These are phyloP conservation scores for Heimioporus sp. DNA, from an alignment of 768 basidiomycete species.

Conservation along the genomic window DNA sequence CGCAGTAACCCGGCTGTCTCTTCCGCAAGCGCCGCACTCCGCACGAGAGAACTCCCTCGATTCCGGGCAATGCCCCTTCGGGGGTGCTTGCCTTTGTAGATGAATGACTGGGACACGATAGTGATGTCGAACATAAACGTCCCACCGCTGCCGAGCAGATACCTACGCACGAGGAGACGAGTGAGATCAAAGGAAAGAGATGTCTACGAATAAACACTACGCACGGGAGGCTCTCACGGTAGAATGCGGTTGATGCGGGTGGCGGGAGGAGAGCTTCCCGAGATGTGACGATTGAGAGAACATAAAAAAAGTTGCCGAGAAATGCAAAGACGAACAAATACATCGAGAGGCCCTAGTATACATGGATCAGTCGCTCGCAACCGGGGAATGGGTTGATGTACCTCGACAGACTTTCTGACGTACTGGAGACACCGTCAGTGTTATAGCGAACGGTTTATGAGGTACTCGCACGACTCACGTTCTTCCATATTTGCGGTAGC, in stretches of 20 bases:
- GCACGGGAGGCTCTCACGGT: slow-evolving; percentile 83
- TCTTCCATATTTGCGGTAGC: slow-evolving; percentile 98
- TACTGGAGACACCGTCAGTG: slow-evolving; percentile 46
- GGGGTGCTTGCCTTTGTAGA: slow-evolving; percentile 60
- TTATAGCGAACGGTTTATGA: neutral
- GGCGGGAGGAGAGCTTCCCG: slow-evolving; percentile 59
- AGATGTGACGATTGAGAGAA: slow-evolving; percentile 82
- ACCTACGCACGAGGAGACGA: slow-evolving; percentile 41
- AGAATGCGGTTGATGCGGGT: slow-evolving; percentile 59
- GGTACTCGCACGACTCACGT: slow-evolving; percentile 55
- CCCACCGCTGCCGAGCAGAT: slow-evolving; percentile 88
- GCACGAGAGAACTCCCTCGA: slow-evolving; percentile 27
- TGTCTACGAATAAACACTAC: slow-evolving; percentile 29
- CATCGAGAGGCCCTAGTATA: slow-evolving; percentile 80
- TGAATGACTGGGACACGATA: slow-evolving; percentile 81
- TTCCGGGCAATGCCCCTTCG: slow-evolving; percentile 27
- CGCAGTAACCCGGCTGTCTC: slow-evolving; percentile 51
- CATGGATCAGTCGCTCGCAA: slow-evolving; percentile 5
- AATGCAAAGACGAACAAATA: slow-evolving; percentile 93
- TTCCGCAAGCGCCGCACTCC: slow-evolving; percentile 34
- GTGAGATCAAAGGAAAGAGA: neutral
- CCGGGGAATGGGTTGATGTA: slow-evolving; percentile 20
- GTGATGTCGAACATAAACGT: slow-evolving; percentile 92
- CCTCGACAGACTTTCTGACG: slow-evolving; percentile 87
- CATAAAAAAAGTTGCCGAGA: slow-evolving; percentile 91